A percentile compares a stretch with the other conserved stretches of the same genome.
These are phyloP conservation scores for Candida buenavistaensis DNA, from an alignment of 1,139 yeast species.

Conservation along the genomic window DNA sequence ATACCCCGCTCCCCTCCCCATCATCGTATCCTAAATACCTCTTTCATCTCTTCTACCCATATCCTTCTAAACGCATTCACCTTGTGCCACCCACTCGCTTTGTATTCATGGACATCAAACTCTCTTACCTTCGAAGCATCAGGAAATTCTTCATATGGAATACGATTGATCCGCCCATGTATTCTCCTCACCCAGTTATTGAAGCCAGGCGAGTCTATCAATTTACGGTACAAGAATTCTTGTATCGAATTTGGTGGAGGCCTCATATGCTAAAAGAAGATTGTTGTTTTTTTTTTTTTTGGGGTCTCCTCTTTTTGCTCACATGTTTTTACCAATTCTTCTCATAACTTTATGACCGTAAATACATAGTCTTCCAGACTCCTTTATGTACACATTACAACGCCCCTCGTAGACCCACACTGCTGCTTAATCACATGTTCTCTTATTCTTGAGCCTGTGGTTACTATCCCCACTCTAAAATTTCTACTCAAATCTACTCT, in stretches of 20 bases:
- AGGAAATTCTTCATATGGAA: constrained; percentile 30
- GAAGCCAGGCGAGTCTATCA: constrained; percentile 63
- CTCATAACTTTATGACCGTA: no score
- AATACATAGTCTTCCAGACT: no score
- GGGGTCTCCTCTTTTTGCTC: no score
- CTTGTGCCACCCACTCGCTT: constrained; percentile 56
- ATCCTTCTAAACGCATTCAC: constrained; percentile 62
- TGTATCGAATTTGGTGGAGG: constrained; percentile 43
- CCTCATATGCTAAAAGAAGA: constrained; percentile 14
- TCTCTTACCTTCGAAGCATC: constrained; percentile 12
- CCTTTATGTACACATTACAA: no score
- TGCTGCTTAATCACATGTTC: no score
- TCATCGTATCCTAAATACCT: constrained; percentile 52
- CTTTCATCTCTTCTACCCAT: constrained; percentile 64
- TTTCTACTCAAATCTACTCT: no score
- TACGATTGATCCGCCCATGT: constrained; percentile 66
- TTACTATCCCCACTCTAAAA: no score
- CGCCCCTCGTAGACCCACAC: no score
- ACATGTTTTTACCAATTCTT: no score
- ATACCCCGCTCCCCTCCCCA: no score
- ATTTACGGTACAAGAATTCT: constrained; percentile 45
- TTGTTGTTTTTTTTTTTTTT: no score
- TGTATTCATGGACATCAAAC: constrained; percentile 28
- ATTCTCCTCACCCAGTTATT: constrained; percentile 66
- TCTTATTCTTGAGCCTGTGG: no score